Base-by-base conservation (phyloP, 73 alveolate species). In the Paramecium biaurelia region DNA sequence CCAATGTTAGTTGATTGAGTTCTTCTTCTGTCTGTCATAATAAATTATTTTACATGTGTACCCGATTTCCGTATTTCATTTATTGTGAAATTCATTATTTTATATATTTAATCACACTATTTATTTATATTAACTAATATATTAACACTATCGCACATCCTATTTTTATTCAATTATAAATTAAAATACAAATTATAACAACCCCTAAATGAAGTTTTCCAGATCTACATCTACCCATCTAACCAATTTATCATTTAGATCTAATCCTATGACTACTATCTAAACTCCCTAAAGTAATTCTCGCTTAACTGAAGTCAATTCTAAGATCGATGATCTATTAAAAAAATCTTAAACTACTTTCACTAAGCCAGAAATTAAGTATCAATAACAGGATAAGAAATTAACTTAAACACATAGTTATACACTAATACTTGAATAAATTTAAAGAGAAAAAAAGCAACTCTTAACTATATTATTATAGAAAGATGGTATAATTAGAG, bases 11-110 rank as follows among this genome's bases (percentile, higher is more conserved):
- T 70, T 67, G 21, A 37, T 70, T 67, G 57, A 89, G 87, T 72
- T 89, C 94, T 49, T 89, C 94, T 89, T 89, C 94, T 70, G 94
- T 89, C 94, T 89, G 35, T 70, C 49, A 43, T 70, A 24, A 43
- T 57, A 70, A 89, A 30, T 12, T 21, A 43, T 9, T 38, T 10
- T 79, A 79, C 90, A 79, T 79, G 90, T n/a, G 90, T 79, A n/a
- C 90, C 72, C 12, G 90, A 79, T 79, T 79, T 79, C 7, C 90
- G 43, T 18, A 18, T 41, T 79, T 79, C 90, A 45, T 79, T 72
- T 53, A 53, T 53, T 18, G 68, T 18, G 58, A 35, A 72, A 72
- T 72, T 72, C 86, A 72, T 72, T 53, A 53, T 18, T 53, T 53
- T 53, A 53, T 53, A 53, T 53, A 53, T 18, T 53, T 53, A 53